Evolutionary conservation across 305 asterid genomes (phyloP), one percentile per base, ranked within the genome.

Genomic region (Stenogyne calaminthoides): DNA sequence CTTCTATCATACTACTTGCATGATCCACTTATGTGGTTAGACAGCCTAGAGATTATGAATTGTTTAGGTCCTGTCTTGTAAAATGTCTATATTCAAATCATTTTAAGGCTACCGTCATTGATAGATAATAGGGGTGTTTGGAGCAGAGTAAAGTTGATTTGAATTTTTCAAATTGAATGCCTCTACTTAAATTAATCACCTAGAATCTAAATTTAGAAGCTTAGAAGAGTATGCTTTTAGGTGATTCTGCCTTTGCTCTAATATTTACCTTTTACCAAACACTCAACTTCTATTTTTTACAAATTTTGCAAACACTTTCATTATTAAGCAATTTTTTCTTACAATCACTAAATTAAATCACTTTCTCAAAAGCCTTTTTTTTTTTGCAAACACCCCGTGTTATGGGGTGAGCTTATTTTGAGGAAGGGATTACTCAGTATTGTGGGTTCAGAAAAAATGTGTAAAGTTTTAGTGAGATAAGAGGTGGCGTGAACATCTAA

Each of bases 391-490:
- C n/a, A n/a, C n/a, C n/a, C n/a, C n/a, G n/a, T n/a, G n/a, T n/a
- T n/a, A n/a, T n/a, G n/a, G n/a, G n/a, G 15, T 63, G 79, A 69
- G 59, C 66, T 57, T 63, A 18, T 58, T 47, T 58, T 49, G 67
- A 66, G 55, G 47, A 70, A 37, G 71, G 56, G 22, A 42, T 20
- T n/a, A 52, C 64, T 70, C 54, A 59, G 37, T 22, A 55, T 4
- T 44, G 6, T 9, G 14, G 16, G 51, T 44, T 44, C 51, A 44
- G 16, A 25, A 32, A 49, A 61, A 47, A 46, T 47, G 34, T 27
- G n/a, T n/a, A n/a, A 44, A 47, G 34, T 60, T 69, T 63, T 29
- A 29, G 64, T 32, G 44, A 18, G 76, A 71, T 64, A 55, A 67
- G 42, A 55, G 58, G 58, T 55, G 56, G 61, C 57, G 9, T 62